Conservation (phyloP, 805 yeast genomes). For the fission yeast (Schizosaccharomyces pombe) region DNA sequence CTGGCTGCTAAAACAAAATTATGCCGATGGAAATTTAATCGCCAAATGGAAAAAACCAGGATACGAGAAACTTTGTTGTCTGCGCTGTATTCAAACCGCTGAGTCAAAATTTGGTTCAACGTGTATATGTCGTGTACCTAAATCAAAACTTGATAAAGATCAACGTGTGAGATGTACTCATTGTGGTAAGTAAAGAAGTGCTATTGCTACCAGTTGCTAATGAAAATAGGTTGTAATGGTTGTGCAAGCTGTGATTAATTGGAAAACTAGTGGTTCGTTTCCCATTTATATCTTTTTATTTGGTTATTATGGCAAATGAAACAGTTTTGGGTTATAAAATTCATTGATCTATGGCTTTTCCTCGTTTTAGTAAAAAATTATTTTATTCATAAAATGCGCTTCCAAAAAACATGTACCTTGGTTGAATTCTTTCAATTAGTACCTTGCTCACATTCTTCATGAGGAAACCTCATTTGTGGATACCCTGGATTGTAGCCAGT, state of each 20-base stretch:
- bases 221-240: background rate
- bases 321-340: no score
- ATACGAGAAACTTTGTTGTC: slow-evolving; percentile 66
- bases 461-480: no score
- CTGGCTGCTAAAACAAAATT: slow-evolving; percentile 44
- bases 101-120: slow-evolving; percentile 44
- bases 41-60: slow-evolving; percentile 52
- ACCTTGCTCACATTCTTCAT: no score
- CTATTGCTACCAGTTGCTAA: background rate
- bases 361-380: no score
- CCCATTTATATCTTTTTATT: no score
- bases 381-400: no score
- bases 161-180: background rate
- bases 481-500: no score
- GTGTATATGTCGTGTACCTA: slow-evolving; percentile 73
- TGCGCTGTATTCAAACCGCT: slow-evolving; percentile 42
- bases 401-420: no score
- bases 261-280: no score
- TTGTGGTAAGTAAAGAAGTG: background rate
- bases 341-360: no score
- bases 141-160: slow-evolving; percentile 19
- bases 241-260: slow-evolving; percentile 2
- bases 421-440: no score
- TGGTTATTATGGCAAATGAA: no score
- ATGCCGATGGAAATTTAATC: slow-evolving; percentile 44